Conservation (phyloP, 1,284 basidiomycete species). For the Sanghuangporus weigelae region DNA sequence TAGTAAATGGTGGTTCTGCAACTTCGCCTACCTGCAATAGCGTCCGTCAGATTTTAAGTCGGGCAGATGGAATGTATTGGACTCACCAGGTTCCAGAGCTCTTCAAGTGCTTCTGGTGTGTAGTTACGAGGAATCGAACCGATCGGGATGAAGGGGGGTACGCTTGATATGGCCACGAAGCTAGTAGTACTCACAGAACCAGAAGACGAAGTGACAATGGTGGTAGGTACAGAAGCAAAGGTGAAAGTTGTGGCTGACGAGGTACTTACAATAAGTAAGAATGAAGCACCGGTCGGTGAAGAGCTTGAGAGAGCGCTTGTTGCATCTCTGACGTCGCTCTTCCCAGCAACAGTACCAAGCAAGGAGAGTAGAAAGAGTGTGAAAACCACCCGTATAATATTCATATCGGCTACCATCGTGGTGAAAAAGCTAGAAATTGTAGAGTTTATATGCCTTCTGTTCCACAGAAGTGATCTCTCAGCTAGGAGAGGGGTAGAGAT, state of each 20-base stretch:
- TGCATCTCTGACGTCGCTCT: neutral
- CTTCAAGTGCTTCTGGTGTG: conserved; percentile 33
- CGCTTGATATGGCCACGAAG: neutral
- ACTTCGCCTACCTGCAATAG: conserved; percentile 37
- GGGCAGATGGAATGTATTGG: neutral
- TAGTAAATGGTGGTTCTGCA: conserved; percentile 40
- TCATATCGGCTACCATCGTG: neutral
- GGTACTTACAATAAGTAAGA: neutral
- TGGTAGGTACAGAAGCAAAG: neutral
- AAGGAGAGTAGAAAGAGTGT: neutral
- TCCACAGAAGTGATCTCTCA: neutral
- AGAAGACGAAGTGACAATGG: neutral
- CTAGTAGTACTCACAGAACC: neutral
- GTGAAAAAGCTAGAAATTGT: neutral
- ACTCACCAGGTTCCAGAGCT: conserved; percentile 39
- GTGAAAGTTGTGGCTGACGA: neutral
- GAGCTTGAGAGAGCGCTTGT: neutral
- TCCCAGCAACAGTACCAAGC: neutral
- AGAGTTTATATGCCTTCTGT: neutral
- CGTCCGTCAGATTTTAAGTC: neutral
- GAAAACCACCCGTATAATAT: neutral
- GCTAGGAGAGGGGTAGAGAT: neutral
- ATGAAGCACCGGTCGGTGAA: neutral
- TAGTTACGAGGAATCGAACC: conserved; percentile 37
- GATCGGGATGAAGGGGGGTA: conserved; percentile 31